phyloP scores from a whole-genome alignment of 176 grass and related monocot species.

The Rhipidocladum racemiflorum region DNA sequence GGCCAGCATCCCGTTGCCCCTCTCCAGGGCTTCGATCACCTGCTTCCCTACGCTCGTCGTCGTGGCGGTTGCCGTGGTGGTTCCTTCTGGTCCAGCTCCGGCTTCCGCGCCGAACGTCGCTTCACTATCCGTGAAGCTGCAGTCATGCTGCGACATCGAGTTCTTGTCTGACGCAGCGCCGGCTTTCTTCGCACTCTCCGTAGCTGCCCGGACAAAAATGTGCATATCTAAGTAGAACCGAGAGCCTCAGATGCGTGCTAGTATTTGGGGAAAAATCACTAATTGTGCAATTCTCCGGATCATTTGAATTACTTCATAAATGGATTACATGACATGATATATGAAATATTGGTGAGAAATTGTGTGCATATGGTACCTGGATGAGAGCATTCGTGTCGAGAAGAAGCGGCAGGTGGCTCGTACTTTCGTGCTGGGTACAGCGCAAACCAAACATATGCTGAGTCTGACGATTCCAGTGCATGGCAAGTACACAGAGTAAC shows the following conservation, averaged over 20 bases:
- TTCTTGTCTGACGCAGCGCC: constrained; percentile 45
- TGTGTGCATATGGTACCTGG: constrained; percentile 21
- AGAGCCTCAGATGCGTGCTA: background rate
- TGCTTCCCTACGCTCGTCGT: constrained; percentile 33
- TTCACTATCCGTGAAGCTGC: constrained; percentile 34
- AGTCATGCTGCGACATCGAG: constrained; percentile 49
- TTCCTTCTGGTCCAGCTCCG: constrained; percentile 19
- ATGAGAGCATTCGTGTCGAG: constrained; percentile 44
- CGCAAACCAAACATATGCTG: background rate
- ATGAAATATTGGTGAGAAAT: background rate
- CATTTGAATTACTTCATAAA: background rate
- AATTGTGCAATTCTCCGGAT: background rate
- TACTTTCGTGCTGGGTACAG: constrained; percentile 44
- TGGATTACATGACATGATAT: background rate
- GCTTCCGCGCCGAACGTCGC: constrained; percentile 27
- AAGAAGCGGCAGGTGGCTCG: constrained; percentile 47
- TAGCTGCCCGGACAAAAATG: background rate
- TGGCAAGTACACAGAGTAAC: background rate
- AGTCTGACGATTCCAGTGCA: background rate
- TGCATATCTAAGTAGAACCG: background rate
- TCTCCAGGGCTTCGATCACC: constrained; percentile 46
- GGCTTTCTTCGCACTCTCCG: constrained; percentile 36
- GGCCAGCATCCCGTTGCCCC: constrained; percentile 35
- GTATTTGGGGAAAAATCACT: no score
- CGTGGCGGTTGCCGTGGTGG: background rate